Percentiles rank a stretch among this genome's conserved stretches.
Conservation (phyloP, 345 rosid species). For the Raphanus sativus region DNA sequence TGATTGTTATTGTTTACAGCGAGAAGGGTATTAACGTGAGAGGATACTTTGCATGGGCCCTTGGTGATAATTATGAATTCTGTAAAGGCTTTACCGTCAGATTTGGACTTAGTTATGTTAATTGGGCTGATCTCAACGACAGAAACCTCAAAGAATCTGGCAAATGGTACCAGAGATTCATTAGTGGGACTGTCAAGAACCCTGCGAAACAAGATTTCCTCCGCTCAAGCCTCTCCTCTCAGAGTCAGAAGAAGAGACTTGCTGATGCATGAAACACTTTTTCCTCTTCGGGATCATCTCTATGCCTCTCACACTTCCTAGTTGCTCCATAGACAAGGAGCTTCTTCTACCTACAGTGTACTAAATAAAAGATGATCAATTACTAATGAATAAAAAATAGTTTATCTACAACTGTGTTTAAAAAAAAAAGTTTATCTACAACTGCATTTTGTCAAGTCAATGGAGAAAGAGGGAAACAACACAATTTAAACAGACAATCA, state of each 20-base stretch:
- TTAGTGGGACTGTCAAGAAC: background rate
- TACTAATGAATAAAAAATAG: background rate
- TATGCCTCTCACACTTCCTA: background rate
- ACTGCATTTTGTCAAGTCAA: background rate
- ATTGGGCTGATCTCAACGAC: background rate
- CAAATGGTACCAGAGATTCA: slow-evolving; percentile 17
- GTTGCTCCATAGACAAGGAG: slow-evolving; percentile 18
- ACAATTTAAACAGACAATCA: background rate
- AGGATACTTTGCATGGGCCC: slow-evolving; percentile 28
- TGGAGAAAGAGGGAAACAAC: background rate
- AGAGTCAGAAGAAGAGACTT: background rate
- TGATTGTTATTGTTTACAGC: background rate
- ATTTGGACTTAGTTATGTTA: slow-evolving; percentile 26
- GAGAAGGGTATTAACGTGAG: slow-evolving; percentile 1
- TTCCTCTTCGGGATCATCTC: background rate
- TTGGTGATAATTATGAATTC: slow-evolving; percentile 30
- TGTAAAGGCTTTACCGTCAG: slow-evolving; percentile 9
- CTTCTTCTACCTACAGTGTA: background rate
- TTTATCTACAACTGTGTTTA: background rate
- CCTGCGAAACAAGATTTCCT: background rate
- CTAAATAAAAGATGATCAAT: background rate
- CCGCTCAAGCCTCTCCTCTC: background rate
- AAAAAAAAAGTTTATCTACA: background rate
- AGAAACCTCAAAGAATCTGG: slow-evolving; percentile 26
- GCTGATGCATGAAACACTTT: slow-evolving; percentile 8